Conservation (phyloP, 352 stramenopile species). For the Saprolegnia diclina region DNA sequence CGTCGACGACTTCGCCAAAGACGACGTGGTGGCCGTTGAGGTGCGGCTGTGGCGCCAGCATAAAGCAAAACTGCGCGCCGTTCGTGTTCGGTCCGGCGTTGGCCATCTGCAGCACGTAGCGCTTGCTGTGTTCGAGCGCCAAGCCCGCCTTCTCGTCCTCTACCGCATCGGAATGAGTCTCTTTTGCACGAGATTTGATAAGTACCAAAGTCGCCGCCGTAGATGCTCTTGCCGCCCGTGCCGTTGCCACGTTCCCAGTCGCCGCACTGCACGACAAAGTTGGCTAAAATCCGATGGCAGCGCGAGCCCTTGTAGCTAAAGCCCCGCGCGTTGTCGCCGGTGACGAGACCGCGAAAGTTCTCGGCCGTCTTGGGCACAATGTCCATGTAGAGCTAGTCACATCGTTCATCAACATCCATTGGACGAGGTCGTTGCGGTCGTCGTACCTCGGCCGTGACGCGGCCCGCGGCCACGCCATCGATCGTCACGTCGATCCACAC, state of each 20-base stretch:
- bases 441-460: constrained; percentile 27
- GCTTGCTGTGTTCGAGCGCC: constrained; percentile 67
- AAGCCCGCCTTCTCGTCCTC: constrained; percentile 93
- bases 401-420: neutral
- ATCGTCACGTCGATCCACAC: constrained; percentile 29
- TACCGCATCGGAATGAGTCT: neutral
- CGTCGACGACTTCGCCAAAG: constrained; percentile 27
- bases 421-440: neutral
- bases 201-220: constrained; percentile 28
- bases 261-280: constrained; percentile 89
- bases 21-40: constrained; percentile 28
- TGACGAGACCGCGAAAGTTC: constrained; percentile 88
- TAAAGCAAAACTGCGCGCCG: constrained; percentile 95
- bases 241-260: constrained; percentile 33
- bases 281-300: constrained; percentile 90
- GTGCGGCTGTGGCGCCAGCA: constrained; percentile 17
- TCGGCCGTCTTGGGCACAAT: constrained; percentile 89
- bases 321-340: constrained; percentile 69
- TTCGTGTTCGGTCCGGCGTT: constrained; percentile 89
- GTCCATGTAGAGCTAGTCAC: constrained; percentile 61
- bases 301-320: constrained; percentile 86
- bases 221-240: constrained; percentile 26
- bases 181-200: neutral
- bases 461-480: constrained; percentile 15
- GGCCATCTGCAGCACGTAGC: constrained; percentile 86